Percentiles rank a stretch among this genome's conserved stretches.
These are phyloP conservation scores for Tetrahymena elliotti DNA, from an alignment of 73 alveolate species.

Conservation along the genomic window DNA sequence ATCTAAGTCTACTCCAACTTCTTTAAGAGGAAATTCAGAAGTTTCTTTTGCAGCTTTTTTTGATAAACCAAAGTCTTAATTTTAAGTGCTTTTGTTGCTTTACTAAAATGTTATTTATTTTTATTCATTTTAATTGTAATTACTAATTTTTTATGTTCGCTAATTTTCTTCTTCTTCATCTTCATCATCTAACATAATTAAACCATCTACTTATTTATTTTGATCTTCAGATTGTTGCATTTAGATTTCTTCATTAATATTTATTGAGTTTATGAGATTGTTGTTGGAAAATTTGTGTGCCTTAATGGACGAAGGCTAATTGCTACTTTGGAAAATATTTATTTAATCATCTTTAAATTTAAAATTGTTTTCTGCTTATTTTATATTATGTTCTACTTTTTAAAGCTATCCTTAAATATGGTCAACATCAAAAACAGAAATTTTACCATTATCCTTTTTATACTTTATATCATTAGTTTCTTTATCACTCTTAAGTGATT, in stretches of 20 bases:
- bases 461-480: not conserved
- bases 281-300: not conserved
- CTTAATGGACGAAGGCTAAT: not conserved
- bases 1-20: not conserved
- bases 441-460: not conserved
- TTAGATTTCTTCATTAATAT: not conserved
- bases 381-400: not conserved
- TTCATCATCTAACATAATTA: not conserved
- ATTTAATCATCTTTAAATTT: not conserved
- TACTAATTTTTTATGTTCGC: not conserved
- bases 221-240: not conserved
- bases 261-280: not conserved
- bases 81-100: not conserved
- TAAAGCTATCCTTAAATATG: not conserved
- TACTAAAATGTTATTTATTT: too few relatives aligned
- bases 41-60: not conserved
- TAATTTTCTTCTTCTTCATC: not conserved
- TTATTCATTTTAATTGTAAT: not conserved
- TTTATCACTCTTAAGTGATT: not conserved
- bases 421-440: not conserved
- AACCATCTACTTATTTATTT: not conserved
- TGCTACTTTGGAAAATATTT: not conserved
- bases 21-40: not conserved
- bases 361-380: not conserved
- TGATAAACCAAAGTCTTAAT: not conserved